A percentile compares a stretch with the other conserved stretches of the same genome.
Conservation (phyloP, 148 eudicot species). For the Chenopodium album region DNA sequence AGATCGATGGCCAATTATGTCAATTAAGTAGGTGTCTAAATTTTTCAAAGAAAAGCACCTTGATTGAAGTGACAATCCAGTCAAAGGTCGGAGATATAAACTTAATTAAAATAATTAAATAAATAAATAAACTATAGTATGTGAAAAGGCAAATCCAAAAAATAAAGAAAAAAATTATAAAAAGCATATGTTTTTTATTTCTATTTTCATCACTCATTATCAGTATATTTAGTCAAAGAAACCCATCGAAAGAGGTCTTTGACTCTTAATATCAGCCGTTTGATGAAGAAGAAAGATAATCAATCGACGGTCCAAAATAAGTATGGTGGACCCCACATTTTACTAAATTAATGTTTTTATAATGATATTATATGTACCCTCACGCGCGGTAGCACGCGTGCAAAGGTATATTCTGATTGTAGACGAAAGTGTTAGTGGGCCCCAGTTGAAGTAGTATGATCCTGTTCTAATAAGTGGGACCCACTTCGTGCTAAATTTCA, state of each 20-base stretch:
- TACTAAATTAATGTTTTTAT: constrained; percentile 6
- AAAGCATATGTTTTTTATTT: neutral
- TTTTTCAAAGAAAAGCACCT: constrained; percentile 49
- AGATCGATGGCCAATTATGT: constrained; percentile 3
- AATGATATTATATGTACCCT: neutral
- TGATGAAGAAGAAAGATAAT: neutral
- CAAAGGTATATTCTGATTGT: neutral
- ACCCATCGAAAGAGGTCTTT: constrained; percentile 29
- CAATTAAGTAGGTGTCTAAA: constrained; percentile 18
- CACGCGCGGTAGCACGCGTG: constrained; percentile 24
- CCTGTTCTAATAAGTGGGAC: neutral
- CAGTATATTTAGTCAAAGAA: constrained; percentile 36
- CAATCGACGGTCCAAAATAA: constrained; percentile 1
- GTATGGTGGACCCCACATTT: neutral
- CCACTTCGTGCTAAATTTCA: neutral
- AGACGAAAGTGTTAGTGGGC: neutral
- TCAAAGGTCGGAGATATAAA: constrained; percentile 34
- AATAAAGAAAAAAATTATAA: neutral
- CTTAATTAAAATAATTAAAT: neutral
- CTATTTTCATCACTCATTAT: constrained; percentile 12
- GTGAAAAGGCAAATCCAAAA: neutral
- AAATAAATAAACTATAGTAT: neutral
- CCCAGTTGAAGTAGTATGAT: neutral
- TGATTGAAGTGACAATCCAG: constrained; percentile 48
- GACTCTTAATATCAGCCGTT: constrained; percentile 31